phyloP scores from a whole-genome alignment of 225 moss, liverwort and hornwort species.

The Pleurozium schreberi region DNA sequence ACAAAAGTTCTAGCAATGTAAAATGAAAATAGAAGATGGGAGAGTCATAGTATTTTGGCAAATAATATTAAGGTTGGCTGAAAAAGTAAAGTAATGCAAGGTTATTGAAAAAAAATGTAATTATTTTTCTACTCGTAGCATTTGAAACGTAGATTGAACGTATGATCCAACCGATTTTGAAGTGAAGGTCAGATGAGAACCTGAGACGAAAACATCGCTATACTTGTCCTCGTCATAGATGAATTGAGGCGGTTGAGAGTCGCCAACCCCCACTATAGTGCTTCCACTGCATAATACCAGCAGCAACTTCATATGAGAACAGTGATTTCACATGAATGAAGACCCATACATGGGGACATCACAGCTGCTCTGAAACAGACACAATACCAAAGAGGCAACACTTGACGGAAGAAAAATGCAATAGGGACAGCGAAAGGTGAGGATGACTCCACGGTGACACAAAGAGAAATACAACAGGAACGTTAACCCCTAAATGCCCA shows the following conservation, averaged over 20 bases:
- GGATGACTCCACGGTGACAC: neutral
- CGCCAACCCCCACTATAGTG: conserved; percentile 79
- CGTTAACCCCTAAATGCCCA: too few species aligned
- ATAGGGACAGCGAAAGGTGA: neutral
- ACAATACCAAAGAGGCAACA: neutral
- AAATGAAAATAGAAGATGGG: neutral
- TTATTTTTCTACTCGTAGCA: neutral
- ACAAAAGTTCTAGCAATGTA: neutral
- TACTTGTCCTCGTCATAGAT: conserved; percentile 72
- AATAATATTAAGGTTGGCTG: neutral
- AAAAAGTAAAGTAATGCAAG: neutral
- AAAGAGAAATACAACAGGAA: neutral
- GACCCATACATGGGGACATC: neutral
- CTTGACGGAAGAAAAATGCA: neutral
- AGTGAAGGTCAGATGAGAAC: conserved; percentile 10
- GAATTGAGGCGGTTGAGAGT: conserved; percentile 67
- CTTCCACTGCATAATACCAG: conserved; percentile 50
- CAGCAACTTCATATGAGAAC: neutral
- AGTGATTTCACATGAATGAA: neutral
- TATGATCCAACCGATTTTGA: neutral
- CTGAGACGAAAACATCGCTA: conserved; percentile 70
- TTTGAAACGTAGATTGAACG: neutral
- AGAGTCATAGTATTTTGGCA: neutral
- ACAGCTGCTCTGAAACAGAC: neutral
- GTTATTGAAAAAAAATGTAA: neutral